These are phyloP conservation scores for Lasiodiplodia theobromae DNA, from an alignment of 2,329 filamentous ascomycete species.

Conservation along the genomic window DNA sequence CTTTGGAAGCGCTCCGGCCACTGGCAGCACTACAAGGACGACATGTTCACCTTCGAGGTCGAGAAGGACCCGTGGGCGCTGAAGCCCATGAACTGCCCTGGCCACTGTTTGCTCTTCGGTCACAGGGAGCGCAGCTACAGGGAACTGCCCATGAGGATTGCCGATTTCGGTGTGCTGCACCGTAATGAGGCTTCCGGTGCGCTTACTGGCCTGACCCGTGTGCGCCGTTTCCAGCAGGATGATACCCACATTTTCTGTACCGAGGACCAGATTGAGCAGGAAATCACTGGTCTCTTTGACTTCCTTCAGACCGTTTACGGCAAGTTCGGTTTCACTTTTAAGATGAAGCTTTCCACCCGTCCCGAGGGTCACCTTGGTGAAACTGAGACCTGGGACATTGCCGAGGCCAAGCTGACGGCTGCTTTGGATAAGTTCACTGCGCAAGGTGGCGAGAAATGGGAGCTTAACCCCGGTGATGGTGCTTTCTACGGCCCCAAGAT, in stretches of 20 bases:
- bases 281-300: constrained; percentile 85
- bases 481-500: constrained; percentile 99
- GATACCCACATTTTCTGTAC: constrained; percentile 92
- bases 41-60: constrained; percentile 87
- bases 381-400: constrained; percentile 85
- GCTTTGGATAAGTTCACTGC: constrained; percentile 70
- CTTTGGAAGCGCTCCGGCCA: constrained; percentile 96
- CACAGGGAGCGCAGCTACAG: constrained; percentile 76
- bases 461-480: constrained; percentile 91
- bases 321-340: constrained; percentile 87
- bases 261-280: constrained; percentile 75
- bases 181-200: constrained; percentile 85
- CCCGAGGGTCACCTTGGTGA: constrained; percentile 89
- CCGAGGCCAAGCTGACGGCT: constrained; percentile 79
- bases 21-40: constrained; percentile 80
- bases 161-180: constrained; percentile 87
- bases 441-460: constrained; percentile 74
- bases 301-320: constrained; percentile 84
- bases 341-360: constrained; percentile 91
- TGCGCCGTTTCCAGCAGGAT: constrained; percentile 88
- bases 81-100: constrained; percentile 97
- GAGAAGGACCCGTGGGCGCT: constrained; percentile 87
- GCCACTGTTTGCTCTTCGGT: constrained; percentile 84
- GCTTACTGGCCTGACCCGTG: constrained; percentile 80
- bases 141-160: constrained; percentile 82